Evolutionary conservation across 1,139 yeast genomes (phyloP).

Genomic region (Diutina mesorugosa): DNA sequence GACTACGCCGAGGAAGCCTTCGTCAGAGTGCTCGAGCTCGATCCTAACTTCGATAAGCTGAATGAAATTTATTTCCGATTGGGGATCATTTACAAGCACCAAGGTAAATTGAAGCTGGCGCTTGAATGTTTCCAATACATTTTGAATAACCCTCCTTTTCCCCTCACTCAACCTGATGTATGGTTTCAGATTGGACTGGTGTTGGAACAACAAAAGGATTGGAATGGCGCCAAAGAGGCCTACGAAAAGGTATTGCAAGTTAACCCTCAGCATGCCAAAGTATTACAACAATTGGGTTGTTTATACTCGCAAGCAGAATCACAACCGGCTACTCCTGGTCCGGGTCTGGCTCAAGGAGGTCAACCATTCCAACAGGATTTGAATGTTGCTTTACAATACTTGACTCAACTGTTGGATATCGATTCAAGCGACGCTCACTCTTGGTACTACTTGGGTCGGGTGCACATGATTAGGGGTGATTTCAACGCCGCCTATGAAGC

Average conservation of each 20-base stretch:
- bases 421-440: conserved; percentile 90
- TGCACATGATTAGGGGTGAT: conserved; percentile 92
- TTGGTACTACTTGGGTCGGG: conserved; percentile 94
- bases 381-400: conserved; percentile 67
- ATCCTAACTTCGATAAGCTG: conserved; percentile 91
- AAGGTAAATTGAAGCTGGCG: conserved; percentile 74
- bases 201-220: conserved; percentile 86
- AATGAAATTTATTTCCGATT: conserved; percentile 91
- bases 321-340: conserved; percentile 11
- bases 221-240: conserved; percentile 86
- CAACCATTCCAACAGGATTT: conserved; percentile 48
- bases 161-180: conserved; percentile 90
- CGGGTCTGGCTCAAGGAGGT: conserved; percentile 6
- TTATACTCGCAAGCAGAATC: conserved; percentile 70
- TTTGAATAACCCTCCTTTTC: conserved; percentile 83
- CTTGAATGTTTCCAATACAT: conserved; percentile 91
- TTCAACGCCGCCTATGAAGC: conserved; percentile 96
- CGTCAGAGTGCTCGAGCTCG: conserved; percentile 88
- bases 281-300: conserved; percentile 91
- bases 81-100: conserved; percentile 96
- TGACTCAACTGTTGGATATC: conserved; percentile 77
- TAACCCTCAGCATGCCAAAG: conserved; percentile 91
- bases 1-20: conserved; percentile 98
- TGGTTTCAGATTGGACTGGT: conserved; percentile 98
- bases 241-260: conserved; percentile 85